phyloP scores from a whole-genome alignment of 306 rosid species.

The Corylus avellana region DNA sequence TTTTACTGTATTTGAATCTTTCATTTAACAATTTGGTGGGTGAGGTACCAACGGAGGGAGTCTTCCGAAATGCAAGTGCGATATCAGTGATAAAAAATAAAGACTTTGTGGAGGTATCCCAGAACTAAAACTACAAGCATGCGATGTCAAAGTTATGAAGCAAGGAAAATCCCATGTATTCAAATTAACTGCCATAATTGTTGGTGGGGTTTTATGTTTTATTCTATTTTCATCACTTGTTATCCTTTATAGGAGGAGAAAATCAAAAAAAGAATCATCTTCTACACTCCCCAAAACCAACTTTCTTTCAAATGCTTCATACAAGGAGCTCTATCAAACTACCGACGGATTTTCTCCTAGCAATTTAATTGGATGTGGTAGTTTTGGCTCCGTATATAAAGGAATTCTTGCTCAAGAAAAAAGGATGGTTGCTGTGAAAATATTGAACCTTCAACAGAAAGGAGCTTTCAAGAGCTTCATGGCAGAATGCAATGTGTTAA shows the following conservation, averaged over 20 bases:
- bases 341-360: constrained; percentile 24
- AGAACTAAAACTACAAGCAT: not conserved
- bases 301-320: not conserved
- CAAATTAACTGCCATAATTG: too few relatives aligned
- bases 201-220: too few relatives aligned
- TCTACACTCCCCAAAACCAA: too few relatives aligned
- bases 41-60: constrained; percentile 2
- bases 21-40: too few relatives aligned
- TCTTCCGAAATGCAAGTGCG: constrained; percentile 29
- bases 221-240: too few relatives aligned
- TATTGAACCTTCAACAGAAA: constrained; percentile 20
- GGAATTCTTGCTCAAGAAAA: constrained; percentile 25
- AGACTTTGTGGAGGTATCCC: constrained; percentile 28
- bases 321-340: constrained; percentile 18
- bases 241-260: too few relatives aligned
- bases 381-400: constrained; percentile 25
- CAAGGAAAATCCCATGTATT: not conserved
- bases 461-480: too few relatives aligned
- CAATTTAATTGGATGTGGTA: constrained; percentile 22
- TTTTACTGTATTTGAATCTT: too few relatives aligned
- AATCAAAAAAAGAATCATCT: too few relatives aligned
- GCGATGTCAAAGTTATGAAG: constrained; percentile 18
- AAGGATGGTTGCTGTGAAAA: not conserved
- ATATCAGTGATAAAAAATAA: constrained; percentile 1
- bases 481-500: too few relatives aligned